Percentiles rank a stretch among this genome's conserved stretches.
phyloP scores from a whole-genome alignment of 2,329 filamentous ascomycete species.

The Aspergillus viridinutans region DNA sequence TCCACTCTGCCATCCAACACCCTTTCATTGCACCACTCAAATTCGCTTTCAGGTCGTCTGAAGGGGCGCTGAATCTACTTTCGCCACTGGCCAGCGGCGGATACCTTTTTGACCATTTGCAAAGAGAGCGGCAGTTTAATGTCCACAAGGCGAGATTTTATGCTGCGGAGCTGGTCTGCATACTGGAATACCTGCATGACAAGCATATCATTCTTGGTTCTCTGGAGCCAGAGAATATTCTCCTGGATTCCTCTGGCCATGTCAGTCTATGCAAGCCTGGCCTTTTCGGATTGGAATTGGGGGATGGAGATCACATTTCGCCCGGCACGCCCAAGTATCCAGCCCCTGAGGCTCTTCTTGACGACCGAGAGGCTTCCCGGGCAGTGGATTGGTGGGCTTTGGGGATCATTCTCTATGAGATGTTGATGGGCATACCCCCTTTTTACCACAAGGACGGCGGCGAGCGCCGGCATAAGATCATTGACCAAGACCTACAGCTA shows the following conservation, averaged over 20 bases:
- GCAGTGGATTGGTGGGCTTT: conserved; percentile 11
- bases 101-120: conserved; percentile 12
- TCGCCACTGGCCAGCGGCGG: conserved; percentile 13
- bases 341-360: conserved; percentile 10
- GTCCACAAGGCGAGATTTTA: conserved; percentile 10
- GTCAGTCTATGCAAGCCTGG: conserved; percentile 12
- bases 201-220: conserved; percentile 9
- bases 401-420: conserved; percentile 13
- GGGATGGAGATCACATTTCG: conserved; percentile 5
- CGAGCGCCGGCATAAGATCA: conserved; percentile 2
- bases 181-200: conserved; percentile 15
- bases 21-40: conserved; percentile 12
- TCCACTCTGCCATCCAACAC: conserved; percentile 10
- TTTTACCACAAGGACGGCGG: conserved; percentile 3
- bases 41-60: conserved; percentile 8
- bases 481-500: conserved; percentile 1
- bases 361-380: conserved; percentile 3
- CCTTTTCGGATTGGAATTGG: conserved; percentile 8
- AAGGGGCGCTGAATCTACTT: conserved; percentile 8
- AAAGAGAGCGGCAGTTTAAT: conserved; percentile 8
- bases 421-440: conserved; percentile 1
- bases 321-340: conserved; percentile 9
- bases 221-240: conserved; percentile 11
- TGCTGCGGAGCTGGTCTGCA: conserved; percentile 13
- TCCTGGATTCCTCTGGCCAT: conserved; percentile 14